A percentile compares a stretch with the other conserved stretches of the same genome.
Conservation (phyloP, 306 rosid species). For the Vicia sativa region DNA sequence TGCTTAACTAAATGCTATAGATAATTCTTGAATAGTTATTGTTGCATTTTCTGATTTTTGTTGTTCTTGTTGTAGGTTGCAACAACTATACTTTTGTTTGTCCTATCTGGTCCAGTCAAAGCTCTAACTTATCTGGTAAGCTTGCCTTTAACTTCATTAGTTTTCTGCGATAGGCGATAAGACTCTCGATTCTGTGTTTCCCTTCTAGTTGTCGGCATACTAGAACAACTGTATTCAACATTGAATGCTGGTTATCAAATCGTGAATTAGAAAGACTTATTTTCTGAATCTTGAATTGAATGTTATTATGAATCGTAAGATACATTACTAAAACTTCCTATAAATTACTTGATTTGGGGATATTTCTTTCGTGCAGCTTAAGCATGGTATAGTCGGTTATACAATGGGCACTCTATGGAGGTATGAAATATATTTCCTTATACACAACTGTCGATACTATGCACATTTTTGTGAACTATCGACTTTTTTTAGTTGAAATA, state of each 20-base stretch:
- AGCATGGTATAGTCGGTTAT: constrained; percentile 86
- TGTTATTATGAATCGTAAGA: too few relatives aligned
- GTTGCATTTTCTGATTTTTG: constrained; percentile 17
- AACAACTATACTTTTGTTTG: constrained; percentile 77
- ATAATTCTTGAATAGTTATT: constrained; percentile 27
- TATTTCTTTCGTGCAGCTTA: constrained; percentile 73
- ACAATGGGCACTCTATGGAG: constrained; percentile 95
- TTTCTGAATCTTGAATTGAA: too few relatives aligned
- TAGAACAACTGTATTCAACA: too few relatives aligned
- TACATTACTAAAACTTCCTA: constrained; percentile 13
- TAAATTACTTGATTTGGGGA: constrained; percentile 43
- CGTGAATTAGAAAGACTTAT: too few relatives aligned
- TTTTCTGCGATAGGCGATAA: constrained; percentile 10
- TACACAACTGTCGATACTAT: neutral
- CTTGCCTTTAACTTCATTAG: constrained; percentile 25
- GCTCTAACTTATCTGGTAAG: constrained; percentile 89
- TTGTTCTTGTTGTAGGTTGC: constrained; percentile 67
- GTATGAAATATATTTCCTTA: constrained; percentile 45
- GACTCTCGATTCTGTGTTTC: constrained; percentile 2
- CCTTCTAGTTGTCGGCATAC: neutral
- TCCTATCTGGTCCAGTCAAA: constrained; percentile 92
- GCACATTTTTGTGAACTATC: neutral
- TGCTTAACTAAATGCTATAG: constrained; percentile 18
- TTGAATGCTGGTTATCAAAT: too few relatives aligned
- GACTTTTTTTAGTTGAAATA: neutral